Base-by-base conservation (phyloP, 1,284 basidiomycete species). In the Spongispora temasekensis region DNA sequence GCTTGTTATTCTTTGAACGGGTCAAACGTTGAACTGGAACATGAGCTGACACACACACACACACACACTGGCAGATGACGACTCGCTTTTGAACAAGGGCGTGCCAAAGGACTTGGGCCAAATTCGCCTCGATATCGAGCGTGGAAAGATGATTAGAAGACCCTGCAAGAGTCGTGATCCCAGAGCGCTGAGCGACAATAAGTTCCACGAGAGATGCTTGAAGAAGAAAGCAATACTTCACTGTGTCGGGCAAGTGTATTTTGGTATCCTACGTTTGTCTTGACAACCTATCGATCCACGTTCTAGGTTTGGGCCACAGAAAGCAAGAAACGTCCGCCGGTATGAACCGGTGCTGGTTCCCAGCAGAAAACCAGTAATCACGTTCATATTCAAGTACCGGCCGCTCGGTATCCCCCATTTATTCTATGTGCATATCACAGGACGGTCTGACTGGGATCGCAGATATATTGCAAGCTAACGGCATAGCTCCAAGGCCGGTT, bases 391-490 rank as follows among this genome's bases (percentile, higher is more conserved):
- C 59, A 69, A 62, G 42, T 67, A 64, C 32, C 53, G 23, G 23
- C 58, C 65, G 8, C 57, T 69, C 1, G 25, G 69, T 62, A 61
- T 48, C 51, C 4, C 12, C 51, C n/a, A n/a, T 48, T 46, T 19
- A 32, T 9, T 46, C 15, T n/a, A 5, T n/a, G 23, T n/a, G 17
- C 15, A 32, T 23, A 19, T 28, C 8, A 9, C 10, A 42, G 6
- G n/a, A 35, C n/a, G n/a, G 15, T 27, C 44, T 56, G 17, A 57
- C 23, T 46, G 5, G 55, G 5, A 5, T 52, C 28, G 8, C 42
- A 72, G 70, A 34, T n/a, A 17, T 71, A 19, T 55, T 69, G 13
- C 65, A 65, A 51, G 67, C 65, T 9, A 63, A 63, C 44, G 62
- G 70, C 12, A 58, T 70, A 6, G 65, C 46, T 31, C 67, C 61